phyloP scores from a whole-genome alignment of 495 filamentous ascomycete species.

The Friedmanniomyces simplex region DNA sequence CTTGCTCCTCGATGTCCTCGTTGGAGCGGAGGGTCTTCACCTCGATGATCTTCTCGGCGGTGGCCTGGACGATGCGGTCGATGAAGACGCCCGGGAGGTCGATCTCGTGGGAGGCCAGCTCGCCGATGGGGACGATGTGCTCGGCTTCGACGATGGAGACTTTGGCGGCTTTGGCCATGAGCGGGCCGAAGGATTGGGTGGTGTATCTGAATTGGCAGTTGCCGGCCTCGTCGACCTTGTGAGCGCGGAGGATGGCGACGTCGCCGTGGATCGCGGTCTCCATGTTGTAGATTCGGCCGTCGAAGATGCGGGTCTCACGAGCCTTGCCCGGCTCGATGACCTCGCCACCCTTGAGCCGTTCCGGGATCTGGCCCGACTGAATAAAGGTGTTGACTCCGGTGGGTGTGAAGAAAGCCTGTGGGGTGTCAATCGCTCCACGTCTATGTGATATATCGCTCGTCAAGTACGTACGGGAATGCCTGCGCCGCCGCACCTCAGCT shows the following conservation, averaged over 20 bases:
- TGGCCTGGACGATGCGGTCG: constrained; percentile 51
- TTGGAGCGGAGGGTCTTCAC: constrained; percentile 39
- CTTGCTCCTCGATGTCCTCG: constrained; percentile 18
- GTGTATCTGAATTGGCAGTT: constrained; percentile 57
- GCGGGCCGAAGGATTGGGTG: constrained; percentile 46
- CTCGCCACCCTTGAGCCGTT: constrained; percentile 39
- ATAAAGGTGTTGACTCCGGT: constrained; percentile 52
- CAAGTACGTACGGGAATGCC: constrained; percentile 39
- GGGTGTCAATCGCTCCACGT: not conserved
- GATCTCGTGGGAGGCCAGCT: constrained; percentile 47
- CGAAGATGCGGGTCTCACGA: constrained; percentile 49
- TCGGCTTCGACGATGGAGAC: constrained; percentile 59
- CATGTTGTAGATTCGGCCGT: constrained; percentile 50
- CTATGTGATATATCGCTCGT: not conserved
- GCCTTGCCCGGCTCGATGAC: constrained; percentile 45
- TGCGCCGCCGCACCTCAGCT: constrained; percentile 51
- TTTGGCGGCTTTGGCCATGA: constrained; percentile 54
- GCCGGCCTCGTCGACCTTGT: constrained; percentile 54
- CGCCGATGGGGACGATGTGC: constrained; percentile 51
- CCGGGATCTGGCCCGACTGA: constrained; percentile 51
- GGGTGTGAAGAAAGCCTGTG: constrained; percentile 50
- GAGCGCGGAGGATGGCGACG: constrained; percentile 52
- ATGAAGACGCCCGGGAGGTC: constrained; percentile 56
- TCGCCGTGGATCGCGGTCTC: constrained; percentile 54
- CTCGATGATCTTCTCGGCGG: constrained; percentile 45